Evolutionary conservation across 2,329 filamentous ascomycete genomes (phyloP).

Genomic region (Aspergillus sp.): DNA sequence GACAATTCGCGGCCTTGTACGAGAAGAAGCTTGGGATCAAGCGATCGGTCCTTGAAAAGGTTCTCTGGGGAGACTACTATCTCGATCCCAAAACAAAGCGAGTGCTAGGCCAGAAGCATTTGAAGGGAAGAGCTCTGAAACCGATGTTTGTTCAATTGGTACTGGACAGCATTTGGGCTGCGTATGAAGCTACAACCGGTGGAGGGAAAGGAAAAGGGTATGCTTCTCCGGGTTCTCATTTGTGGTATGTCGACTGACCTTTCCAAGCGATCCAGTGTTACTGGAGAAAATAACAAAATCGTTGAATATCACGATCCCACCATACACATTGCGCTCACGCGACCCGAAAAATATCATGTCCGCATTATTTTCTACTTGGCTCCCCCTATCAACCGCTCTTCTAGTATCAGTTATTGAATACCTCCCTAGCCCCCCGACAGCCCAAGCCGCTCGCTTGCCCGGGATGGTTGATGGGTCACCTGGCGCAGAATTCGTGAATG

Average conservation of each 20-base stretch:
- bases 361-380: slow-evolving; percentile 78
- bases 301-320: slow-evolving; percentile 69
- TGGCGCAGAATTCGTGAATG: slow-evolving; percentile 61
- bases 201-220: slow-evolving; percentile 73
- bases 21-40: slow-evolving; percentile 97
- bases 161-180: slow-evolving; percentile 89
- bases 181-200: slow-evolving; percentile 82
- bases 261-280: slow-evolving; percentile 58
- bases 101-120: slow-evolving; percentile 77
- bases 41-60: slow-evolving; percentile 75
- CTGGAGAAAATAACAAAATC: slow-evolving; percentile 95
- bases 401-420: slow-evolving; percentile 91
- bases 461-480: slow-evolving; percentile 71
- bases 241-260: slow-evolving; percentile 22
- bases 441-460: slow-evolving; percentile 72
- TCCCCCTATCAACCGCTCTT: slow-evolving; percentile 84
- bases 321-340: slow-evolving; percentile 73
- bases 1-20: slow-evolving; percentile 86
- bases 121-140: slow-evolving; percentile 84
- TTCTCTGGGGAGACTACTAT: slow-evolving; percentile 95
- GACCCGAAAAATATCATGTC: slow-evolving; percentile 78
- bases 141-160: slow-evolving; percentile 97
- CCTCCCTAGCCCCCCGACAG: slow-evolving; percentile 69
- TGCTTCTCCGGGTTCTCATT: slow-evolving; percentile 26
- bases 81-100: slow-evolving; percentile 95